phyloP scores from a whole-genome alignment of 106 monocot genomes.

The Acanthochlamys bracteata region DNA sequence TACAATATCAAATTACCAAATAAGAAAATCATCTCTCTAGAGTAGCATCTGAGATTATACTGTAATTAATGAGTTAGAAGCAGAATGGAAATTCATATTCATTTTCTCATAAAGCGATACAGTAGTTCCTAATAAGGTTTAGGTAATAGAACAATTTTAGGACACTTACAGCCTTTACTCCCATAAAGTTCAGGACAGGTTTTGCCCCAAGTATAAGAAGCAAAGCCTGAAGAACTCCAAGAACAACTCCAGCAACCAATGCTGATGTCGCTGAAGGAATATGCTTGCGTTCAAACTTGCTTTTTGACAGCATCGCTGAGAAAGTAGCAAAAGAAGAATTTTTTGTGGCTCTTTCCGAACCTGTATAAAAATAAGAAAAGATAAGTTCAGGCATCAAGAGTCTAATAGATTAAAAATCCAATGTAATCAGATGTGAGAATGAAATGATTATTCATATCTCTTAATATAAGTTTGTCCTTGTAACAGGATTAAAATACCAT shows the following conservation, averaged over 20 bases:
- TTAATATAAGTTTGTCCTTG: neutral
- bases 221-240: constrained; percentile 60
- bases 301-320: constrained; percentile 9
- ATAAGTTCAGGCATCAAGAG: no score
- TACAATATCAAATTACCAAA: no score
- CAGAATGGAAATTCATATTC: no score
- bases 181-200: constrained; percentile 61
- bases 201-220: constrained; percentile 56
- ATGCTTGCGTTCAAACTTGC: constrained; percentile 27
- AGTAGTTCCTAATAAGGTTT: no score
- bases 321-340: constrained; percentile 21
- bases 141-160: neutral
- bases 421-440: no score
- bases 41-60: no score
- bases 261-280: constrained; percentile 77
- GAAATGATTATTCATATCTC: no score
- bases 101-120: no score
- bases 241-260: constrained; percentile 55
- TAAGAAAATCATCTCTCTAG: no score
- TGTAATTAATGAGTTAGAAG: no score
- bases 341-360: constrained; percentile 8
- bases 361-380: constrained; percentile 3
- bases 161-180: constrained; percentile 41
- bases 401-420: no score
- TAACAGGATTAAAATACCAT: constrained; percentile 16